Evolutionary conservation across 805 yeast genomes (phyloP).

Genomic region (Ogataea paradorogensis): DNA sequence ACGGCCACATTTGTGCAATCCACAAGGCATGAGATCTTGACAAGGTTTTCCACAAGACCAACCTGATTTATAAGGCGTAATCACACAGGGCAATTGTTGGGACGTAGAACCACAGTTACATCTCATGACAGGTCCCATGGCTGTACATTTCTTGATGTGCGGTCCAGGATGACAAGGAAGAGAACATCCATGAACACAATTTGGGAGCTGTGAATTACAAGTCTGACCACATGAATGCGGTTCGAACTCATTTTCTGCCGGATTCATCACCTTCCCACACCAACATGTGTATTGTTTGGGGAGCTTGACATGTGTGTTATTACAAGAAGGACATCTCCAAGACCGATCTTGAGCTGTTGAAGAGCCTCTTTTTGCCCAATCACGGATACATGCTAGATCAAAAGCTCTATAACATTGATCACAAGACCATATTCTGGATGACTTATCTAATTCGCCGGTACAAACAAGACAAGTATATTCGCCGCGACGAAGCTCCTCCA

Average conservation of each 20-base stretch:
- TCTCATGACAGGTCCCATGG: slow-evolving; percentile 64
- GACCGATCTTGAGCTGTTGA: slow-evolving; percentile 54
- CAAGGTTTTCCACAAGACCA: slow-evolving; percentile 69
- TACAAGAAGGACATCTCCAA: slow-evolving; percentile 91
- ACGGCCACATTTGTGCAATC: slow-evolving; percentile 59
- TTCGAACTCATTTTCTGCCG: slow-evolving; percentile 50
- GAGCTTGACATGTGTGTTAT: slow-evolving; percentile 41
- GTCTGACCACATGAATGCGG: slow-evolving; percentile 92
- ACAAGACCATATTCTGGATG: slow-evolving; percentile 78
- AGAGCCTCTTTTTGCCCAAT: slow-evolving; percentile 82
- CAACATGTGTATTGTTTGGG: slow-evolving; percentile 72
- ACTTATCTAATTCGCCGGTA: slow-evolving; percentile 70
- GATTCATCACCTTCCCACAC: slow-evolving; percentile 81
- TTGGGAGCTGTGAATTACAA: slow-evolving; percentile 54
- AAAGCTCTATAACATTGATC: slow-evolving; percentile 74
- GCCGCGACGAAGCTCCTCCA: slow-evolving; percentile 61
- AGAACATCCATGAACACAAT: slow-evolving; percentile 74
- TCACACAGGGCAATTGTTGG: slow-evolving; percentile 67
- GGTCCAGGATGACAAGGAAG: slow-evolving; percentile 86
- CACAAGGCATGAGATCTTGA: slow-evolving; percentile 63
- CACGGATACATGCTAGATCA: slow-evolving; percentile 77
- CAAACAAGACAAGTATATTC: slow-evolving; percentile 83
- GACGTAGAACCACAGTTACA: slow-evolving; percentile 73
- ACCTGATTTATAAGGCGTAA: slow-evolving; percentile 64
- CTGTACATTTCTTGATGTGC: slow-evolving; percentile 72